These are phyloP conservation scores for Chlorella sorokiniana DNA, from an alignment of 139 green algal species.

Conservation along the genomic window DNA sequence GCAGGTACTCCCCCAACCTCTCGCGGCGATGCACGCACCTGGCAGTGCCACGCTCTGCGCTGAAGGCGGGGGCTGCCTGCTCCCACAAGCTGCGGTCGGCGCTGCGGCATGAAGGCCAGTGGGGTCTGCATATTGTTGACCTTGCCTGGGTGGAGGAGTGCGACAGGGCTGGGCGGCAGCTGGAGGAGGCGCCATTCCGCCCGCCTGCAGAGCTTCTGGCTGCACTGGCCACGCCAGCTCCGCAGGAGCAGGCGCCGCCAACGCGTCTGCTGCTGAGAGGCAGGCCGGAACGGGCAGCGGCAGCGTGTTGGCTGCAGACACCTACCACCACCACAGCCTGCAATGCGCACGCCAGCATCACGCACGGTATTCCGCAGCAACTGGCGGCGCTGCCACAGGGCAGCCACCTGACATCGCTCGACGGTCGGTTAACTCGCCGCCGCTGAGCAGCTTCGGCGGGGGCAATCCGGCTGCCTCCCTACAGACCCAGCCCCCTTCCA, in stretches of 20 bases:
- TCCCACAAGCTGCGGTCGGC: slow-evolving; percentile 25
- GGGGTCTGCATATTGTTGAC: slow-evolving; percentile 20
- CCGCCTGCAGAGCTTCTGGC: background rate
- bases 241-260: background rate
- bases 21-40: slow-evolving; percentile 34
- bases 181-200: background rate
- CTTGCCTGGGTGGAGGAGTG: slow-evolving; percentile 6
- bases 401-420: background rate
- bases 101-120: slow-evolving; percentile 9
- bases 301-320: slow-evolving; percentile 11
- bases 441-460: background rate
- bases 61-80: no score
- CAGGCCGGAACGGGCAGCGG: background rate
- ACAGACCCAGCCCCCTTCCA: slow-evolving; percentile 9
- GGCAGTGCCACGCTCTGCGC: background rate
- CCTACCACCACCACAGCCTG: background rate
- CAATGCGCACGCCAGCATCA: background rate
- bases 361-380: background rate
- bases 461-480: background rate
- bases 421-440: background rate
- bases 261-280: background rate
- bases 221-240: no score
- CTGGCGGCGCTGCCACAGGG: background rate
- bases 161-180: background rate
- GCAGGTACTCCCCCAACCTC: slow-evolving; percentile 32